Evolutionary conservation across 495 filamentous ascomycete species (phyloP).

Genomic region (Elaphomyces granulatus): DNA sequence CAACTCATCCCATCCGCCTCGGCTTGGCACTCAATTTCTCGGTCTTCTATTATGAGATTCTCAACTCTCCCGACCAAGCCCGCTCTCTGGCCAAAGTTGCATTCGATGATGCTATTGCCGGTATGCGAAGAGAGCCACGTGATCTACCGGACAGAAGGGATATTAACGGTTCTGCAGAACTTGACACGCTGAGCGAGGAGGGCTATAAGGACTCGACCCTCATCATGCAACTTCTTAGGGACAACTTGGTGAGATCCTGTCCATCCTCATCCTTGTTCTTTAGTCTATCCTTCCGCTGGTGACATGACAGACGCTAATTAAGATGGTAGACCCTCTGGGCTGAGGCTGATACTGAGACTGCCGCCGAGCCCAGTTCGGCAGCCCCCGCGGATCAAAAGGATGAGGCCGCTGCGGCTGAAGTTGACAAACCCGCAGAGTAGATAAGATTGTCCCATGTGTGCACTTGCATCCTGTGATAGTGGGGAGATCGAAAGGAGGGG

Average conservation of each 20-base stretch:
- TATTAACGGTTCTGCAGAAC: constrained; percentile 43
- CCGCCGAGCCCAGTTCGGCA: constrained; percentile 35
- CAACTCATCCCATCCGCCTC: constrained; percentile 97
- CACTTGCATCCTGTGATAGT: constrained; percentile 23
- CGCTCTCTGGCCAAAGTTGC: constrained; percentile 99
- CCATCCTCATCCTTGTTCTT: not conserved
- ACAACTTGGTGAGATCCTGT: constrained; percentile 70
- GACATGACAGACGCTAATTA: not conserved
- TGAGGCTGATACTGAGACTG: constrained; percentile 88
- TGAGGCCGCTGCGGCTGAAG: constrained; percentile 39
- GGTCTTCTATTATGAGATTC: constrained; percentile 99
- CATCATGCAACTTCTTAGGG: constrained; percentile 98
- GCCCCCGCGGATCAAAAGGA: constrained; percentile 46
- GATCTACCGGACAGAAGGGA: not conserved
- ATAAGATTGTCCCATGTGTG: constrained; percentile 24
- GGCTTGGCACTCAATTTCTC: constrained; percentile 99
- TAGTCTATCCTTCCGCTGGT: not conserved
- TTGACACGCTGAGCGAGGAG: constrained; percentile 97
- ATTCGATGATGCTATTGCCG: constrained; percentile 97
- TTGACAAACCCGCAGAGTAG: constrained; percentile 47
- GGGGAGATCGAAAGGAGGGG: constrained; percentile 2
- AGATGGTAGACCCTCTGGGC: constrained; percentile 86
- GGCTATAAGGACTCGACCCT: constrained; percentile 99
- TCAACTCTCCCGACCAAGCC: constrained; percentile 96
- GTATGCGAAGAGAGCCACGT: constrained; percentile 49